Conservation (phyloP, 371 early-diverging fungal genomes). For the Chytridium lagenaria region DNA sequence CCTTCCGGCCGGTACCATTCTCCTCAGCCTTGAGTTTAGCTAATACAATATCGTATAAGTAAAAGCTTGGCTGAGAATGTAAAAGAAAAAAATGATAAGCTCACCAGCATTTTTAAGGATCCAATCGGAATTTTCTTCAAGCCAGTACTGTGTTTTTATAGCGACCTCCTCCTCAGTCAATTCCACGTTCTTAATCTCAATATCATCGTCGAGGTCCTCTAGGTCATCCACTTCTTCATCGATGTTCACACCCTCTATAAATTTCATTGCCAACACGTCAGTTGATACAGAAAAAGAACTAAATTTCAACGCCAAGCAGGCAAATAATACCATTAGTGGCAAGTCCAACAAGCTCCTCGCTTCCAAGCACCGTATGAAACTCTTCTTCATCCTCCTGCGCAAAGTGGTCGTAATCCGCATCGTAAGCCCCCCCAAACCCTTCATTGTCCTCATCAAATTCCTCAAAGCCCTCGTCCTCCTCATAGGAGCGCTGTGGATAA, state of each 20-base stretch:
- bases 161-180: slow-evolving; percentile 77
- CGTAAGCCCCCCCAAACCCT: slow-evolving; percentile 23
- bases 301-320: not conserved
- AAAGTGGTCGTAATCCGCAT: slow-evolving; percentile 39
- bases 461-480: slow-evolving; percentile 40
- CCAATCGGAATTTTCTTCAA: slow-evolving; percentile 83
- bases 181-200: slow-evolving; percentile 40
- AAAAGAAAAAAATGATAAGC: slow-evolving; percentile 18
- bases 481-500: not conserved
- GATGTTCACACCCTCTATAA: slow-evolving; percentile 21
- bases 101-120: slow-evolving; percentile 74
- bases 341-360: slow-evolving; percentile 16
- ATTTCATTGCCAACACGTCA: too few relatives aligned
- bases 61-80: not conserved
- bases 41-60: too few relatives aligned
- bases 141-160: slow-evolving; percentile 84
- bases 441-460: slow-evolving; percentile 39
- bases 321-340: slow-evolving; percentile 14
- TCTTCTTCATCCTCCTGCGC: slow-evolving; percentile 50
- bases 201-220: slow-evolving; percentile 49
- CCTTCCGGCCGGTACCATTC: not conserved
- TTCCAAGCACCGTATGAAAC: slow-evolving; percentile 51
- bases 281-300: not conserved
- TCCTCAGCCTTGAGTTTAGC: slow-evolving; percentile 11
- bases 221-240: slow-evolving; percentile 36